Base-by-base conservation (phyloP, 1,284 basidiomycete genomes). In the Rhizopogon hawkerae region DNA sequence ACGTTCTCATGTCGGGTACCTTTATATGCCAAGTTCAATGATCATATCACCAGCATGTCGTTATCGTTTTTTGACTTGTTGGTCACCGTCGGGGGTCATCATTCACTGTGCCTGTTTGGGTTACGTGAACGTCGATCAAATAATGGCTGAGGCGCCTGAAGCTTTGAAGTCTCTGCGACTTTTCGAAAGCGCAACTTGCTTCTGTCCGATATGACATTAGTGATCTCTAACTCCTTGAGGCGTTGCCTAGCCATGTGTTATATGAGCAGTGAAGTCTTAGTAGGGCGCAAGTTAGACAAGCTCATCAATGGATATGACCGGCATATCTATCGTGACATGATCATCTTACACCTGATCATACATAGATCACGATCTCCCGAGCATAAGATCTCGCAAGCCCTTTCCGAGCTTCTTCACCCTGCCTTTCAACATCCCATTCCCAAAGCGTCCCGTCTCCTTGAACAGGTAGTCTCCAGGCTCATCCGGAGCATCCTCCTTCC, bases 331-430 rank as follows among this genome's bases (percentile, higher is more conserved):
- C 21, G 23, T 41, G 26, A 33, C 41, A 33, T 33, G 26, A 16
- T 42, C 14, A 29, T 42, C 39, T 42, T 42, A 29, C 39, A 42
- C 9, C 13, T 43, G 16, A 33, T 31, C 24, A 23, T 43, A 43
- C 11, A 38, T 43, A 13, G 26, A 55, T 51, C 38, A 62, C 33
- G 55, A 51, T 35, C 55, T 57, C 29, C 65, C 54, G 14, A 66
- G 57, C 11, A 76, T 59, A 35, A 75, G 61, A 31, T 71, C 68
- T 56, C 67, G 73, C 55, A 76, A 53, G 23, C 70, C 70, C 58
- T 62, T 69, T 26, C 71, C 62, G 29, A 77, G 54, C 54, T 64
- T 75, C 64, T 63, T 72, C 48, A 78, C 68, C 51, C 58, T 66
- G 29, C 55, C 53, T 55, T 62, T 68, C 57, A 71, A 39, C 5